Evolutionary conservation across 1,284 basidiomycete species (phyloP), one percentile per base, ranked within the genome.

Genomic region (Rhodotorula sp.): DNA sequence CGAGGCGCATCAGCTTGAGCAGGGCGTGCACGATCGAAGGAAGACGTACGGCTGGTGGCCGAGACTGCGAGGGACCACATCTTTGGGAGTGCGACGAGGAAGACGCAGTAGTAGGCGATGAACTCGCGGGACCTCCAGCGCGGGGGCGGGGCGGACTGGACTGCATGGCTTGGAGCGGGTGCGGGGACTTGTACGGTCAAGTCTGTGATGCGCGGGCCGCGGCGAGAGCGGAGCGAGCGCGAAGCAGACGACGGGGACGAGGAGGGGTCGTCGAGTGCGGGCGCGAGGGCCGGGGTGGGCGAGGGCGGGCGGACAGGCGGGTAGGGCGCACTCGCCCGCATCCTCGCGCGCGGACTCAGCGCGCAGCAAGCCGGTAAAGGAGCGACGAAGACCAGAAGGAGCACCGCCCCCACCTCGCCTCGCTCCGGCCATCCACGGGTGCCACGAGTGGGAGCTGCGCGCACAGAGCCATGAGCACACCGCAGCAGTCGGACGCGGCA

Each of bases 111-210:
- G 83, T 98, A 98, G 64, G 90, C 78, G 71, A 87, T 84, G 83
- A 97, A 98, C 81, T 98, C 96, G 23, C 83, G 81, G 0, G 92
- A 91, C 59, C 82, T 82, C 96, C 95, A 98, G 83, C 91, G 45
- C 8, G 67, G 17, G 2, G 7, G 34, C 2, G 58, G 41, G 1
- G 53, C 53, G 7, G 16, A 19, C 16, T 34, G 25, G 9, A 25
- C 21, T 42, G 21, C 16, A 14, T 21, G 3, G 27, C 16, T 10
- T 9, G 52, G 25, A 49, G 62, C 61, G 0, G 65, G 59, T 9
- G 66, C 13, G 17, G 71, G 67, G 23, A 71, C 56, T 49, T 67
- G 27, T 45, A 76, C 73, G 53, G 74, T 76, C 17, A 74, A 44
- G 52, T 61, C 34, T 16, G 70, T 67, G 58, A 61, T 41, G 60